Evolutionary conservation across 495 filamentous ascomycete species (phyloP), one percentile per base, ranked within the genome.

Genomic region (Penicillium dipodomyicola): DNA sequence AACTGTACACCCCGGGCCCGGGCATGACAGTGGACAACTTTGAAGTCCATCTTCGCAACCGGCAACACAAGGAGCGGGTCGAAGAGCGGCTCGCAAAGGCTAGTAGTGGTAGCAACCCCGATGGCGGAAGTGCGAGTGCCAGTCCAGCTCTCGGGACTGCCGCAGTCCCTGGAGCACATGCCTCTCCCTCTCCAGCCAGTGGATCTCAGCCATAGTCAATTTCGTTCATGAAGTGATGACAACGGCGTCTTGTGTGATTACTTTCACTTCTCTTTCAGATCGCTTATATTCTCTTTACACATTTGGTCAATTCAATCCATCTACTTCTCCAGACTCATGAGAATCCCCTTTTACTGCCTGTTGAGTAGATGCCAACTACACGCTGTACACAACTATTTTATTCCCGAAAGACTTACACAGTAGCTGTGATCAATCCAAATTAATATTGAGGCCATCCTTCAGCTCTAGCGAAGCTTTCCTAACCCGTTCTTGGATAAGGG

Each of bases 1-100:
- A 96, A 68, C 74, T 96, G 30, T 98, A 98, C 68, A 96, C 88
- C 0, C 87, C 91, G 1, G 88, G 89, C 0, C 92, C 93, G 0
- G 90, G 84, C 22, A 85, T 80, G 65, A 90, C 91, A 0, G 87
- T 91, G 11, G 85, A 86, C n/a, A 92, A 94, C 65, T 96, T 96
- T 54, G 87, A 93, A 72, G 85, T 93, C 6, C 92, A 96, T 73
- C 75, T 96, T n/a, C 87, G 83, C 62, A 94, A 95, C 71, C 73
- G 84, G 37, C 70, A 80, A 20, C 94, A 97, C 75, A 84, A 87
- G 65, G 83, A 89, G 64, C 82, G 78, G 56, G 91, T 96, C 27
- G 84, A 87, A 67, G 72, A 74, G 58, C 74, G 87, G 33, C 52
- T 79, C 12, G 53, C 56, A 1, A 68, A 63, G 51, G 55, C 44